phyloP scores from a whole-genome alignment of 345 rosid genomes.

The Sisymbrium irio region DNA sequence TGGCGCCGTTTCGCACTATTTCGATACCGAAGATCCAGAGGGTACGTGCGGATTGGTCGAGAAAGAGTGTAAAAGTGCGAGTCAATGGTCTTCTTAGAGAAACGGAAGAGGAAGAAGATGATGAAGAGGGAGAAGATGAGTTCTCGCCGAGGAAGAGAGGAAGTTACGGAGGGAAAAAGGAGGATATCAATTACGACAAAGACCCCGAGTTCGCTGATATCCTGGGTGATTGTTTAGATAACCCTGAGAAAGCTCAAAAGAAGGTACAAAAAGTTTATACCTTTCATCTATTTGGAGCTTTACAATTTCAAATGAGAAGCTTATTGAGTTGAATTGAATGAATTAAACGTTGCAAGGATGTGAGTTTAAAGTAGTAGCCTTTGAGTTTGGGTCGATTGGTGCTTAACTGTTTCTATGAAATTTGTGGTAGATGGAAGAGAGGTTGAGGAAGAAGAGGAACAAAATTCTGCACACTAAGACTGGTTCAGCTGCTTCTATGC shows the following conservation, averaged over 20 bases:
- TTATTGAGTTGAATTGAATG: neutral
- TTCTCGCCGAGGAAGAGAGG: constrained; percentile 27
- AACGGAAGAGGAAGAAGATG: constrained; percentile 34
- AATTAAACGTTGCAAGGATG: neutral
- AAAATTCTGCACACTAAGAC: constrained; percentile 78
- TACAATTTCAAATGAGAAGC: neutral
- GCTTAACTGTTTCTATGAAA: neutral
- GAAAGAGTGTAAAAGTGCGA: neutral
- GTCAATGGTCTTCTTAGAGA: constrained; percentile 25
- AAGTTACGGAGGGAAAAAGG: constrained; percentile 44
- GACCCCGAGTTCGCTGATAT: constrained; percentile 92
- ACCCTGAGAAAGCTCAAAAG: constrained; percentile 71
- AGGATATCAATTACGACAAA: constrained; percentile 60
- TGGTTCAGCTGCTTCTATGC: constrained; percentile 72
- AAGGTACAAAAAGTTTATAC: constrained; percentile 41
- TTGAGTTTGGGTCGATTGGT: neutral
- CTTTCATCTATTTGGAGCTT: neutral
- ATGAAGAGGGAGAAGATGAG: constrained; percentile 30
- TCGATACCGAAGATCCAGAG: constrained; percentile 7
- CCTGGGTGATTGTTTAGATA: constrained; percentile 65
- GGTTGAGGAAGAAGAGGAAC: constrained; percentile 79
- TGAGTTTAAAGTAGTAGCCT: neutral
- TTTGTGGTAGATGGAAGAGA: constrained; percentile 71
- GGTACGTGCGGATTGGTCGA: constrained; percentile 14
- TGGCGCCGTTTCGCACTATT: constrained; percentile 29